A percentile compares a stretch with the other conserved stretches of the same genome.
Evolutionary conservation across 768 basidiomycete species (phyloP).

Genomic region (Termitomyces sp.): DNA sequence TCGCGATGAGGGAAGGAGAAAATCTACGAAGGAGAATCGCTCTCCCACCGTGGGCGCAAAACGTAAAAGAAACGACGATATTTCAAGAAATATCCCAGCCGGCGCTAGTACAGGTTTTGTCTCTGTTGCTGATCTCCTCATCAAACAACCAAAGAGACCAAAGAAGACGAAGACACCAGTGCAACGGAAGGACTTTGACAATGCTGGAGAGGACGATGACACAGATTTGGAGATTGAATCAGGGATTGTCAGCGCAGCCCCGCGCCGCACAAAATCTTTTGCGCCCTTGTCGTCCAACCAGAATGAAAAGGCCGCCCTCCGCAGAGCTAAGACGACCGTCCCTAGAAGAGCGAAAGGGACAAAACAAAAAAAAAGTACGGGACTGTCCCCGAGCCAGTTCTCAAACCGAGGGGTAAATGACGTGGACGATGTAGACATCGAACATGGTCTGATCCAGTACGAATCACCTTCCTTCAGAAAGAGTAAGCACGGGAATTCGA

Average conservation of each 20-base stretch:
- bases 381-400: conserved; percentile 33
- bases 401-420: conserved; percentile 44
- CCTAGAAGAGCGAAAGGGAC: conserved; percentile 20
- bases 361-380: conserved; percentile 18
- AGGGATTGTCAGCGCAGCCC: conserved; percentile 34
- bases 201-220: conserved; percentile 58
- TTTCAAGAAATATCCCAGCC: conserved; percentile 63
- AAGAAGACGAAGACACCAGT: conserved; percentile 27
- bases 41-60: conserved; percentile 39
- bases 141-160: conserved; percentile 44
- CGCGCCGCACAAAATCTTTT: conserved; percentile 49
- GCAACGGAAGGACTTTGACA: conserved; percentile 36
- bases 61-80: conserved; percentile 66
- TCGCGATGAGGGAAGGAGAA: conserved; percentile 40
- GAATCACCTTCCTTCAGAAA: background rate
- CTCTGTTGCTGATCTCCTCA: conserved; percentile 55
- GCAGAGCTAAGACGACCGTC: conserved; percentile 40
- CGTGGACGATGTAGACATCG: conserved; percentile 50
- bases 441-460: conserved; percentile 28
- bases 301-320: conserved; percentile 29
- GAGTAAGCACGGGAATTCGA: background rate
- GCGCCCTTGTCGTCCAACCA: conserved; percentile 23
- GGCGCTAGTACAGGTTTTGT: conserved; percentile 74
- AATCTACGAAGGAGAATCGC: conserved; percentile 24
- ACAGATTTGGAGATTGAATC: conserved; percentile 63